Conservation (phyloP, 208 protist genomes). For the Leishmania braziliensis region DNA sequence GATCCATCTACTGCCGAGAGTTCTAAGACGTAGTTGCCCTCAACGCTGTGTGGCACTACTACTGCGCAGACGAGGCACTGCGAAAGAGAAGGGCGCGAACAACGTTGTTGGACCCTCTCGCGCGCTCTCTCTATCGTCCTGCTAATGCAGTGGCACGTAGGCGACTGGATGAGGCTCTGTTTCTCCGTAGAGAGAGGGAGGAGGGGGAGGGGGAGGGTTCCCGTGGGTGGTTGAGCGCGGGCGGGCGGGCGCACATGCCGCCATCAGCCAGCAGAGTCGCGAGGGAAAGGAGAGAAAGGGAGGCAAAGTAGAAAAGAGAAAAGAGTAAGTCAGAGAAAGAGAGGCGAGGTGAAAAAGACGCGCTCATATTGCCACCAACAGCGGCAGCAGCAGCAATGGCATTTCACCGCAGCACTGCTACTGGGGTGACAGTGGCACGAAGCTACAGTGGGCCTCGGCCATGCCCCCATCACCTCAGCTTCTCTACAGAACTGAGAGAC, state of each 20-base stretch:
- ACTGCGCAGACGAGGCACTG: neutral
- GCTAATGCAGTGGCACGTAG: neutral
- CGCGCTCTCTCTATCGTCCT: neutral
- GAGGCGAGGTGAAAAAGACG: neutral
- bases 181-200: neutral
- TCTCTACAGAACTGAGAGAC: neutral
- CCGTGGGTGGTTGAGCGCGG: neutral
- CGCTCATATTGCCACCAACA: neutral
- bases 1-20: conserved; percentile 13
- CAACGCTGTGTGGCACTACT: neutral
- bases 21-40: neutral
- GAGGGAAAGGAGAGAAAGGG: neutral
- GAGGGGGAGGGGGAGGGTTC: neutral
- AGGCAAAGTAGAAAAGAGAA: neutral
- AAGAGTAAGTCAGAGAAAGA: neutral
- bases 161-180: neutral
- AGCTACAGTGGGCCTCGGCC: neutral
- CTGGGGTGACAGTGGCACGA: neutral
- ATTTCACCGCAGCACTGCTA: neutral
- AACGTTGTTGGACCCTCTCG: neutral
- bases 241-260: neutral
- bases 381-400: neutral
- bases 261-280: neutral
- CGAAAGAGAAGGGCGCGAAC: neutral
- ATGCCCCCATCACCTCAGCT: neutral